Evolutionary conservation across 345 rosid genomes (phyloP).

Genomic region (Rubroshorea leprosula): DNA sequence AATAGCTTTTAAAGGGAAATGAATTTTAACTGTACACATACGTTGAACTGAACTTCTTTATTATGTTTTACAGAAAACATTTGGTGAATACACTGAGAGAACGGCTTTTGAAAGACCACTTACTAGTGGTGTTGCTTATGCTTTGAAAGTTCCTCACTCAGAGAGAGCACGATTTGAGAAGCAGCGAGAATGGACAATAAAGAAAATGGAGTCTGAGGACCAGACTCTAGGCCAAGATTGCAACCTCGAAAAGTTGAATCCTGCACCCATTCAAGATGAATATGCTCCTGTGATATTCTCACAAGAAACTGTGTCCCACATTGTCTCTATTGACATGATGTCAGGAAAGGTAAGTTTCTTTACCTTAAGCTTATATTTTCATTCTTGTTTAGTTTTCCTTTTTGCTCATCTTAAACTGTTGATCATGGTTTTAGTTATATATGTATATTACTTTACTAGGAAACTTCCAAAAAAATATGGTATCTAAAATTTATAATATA

Average conservation of each 20-base stretch:
- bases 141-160: constrained; percentile 81
- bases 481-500: too few relatives aligned
- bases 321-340: constrained; percentile 96
- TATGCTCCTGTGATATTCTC: constrained; percentile 92
- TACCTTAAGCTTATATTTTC: constrained; percentile 6
- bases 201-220: constrained; percentile 89
- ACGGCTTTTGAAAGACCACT: constrained; percentile 97
- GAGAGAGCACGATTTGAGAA: constrained; percentile 81
- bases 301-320: constrained; percentile 94
- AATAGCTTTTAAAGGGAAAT: neutral
- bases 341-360: constrained; percentile 71
- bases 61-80: constrained; percentile 60
- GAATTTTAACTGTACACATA: neutral
- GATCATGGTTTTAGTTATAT: neutral
- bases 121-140: constrained; percentile 98
- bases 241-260: constrained; percentile 71
- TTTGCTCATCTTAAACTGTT: neutral
- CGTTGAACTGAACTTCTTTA: neutral
- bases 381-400: constrained; percentile 1
- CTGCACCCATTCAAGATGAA: constrained; percentile 91
- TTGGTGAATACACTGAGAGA: constrained; percentile 87
- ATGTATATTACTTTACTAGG: too few relatives aligned
- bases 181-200: constrained; percentile 70
- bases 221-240: constrained; percentile 85
- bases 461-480: too few relatives aligned